Evolutionary conservation across 371 early-diverging fungal genomes (phyloP), one percentile per base, ranked within the genome.

Genomic region (Mucor lusitanicus): DNA sequence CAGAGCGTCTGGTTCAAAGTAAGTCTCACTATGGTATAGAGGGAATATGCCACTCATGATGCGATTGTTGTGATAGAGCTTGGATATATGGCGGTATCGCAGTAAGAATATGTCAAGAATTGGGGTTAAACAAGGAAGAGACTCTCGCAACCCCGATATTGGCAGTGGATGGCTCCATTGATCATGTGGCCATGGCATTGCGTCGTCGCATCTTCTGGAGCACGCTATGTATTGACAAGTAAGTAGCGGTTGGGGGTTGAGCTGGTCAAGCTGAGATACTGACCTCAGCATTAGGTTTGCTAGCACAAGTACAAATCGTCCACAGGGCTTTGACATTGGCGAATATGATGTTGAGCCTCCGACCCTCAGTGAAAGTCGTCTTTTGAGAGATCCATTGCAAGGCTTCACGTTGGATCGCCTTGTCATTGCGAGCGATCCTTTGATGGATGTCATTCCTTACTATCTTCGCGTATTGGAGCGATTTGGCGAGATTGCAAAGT

Each of bases 81-180:
- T 90, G 88, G 88, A 84, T 86, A 69, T 90, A 86, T 72, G 84
- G 81, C 7, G 87, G 88, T 25, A 80, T 89, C 70, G 88, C 90
- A 9, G 80, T 88, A 19, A 82, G 90, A 27, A 81, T 83, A 35
- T 85, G 86, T 37, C 79, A 84, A 57, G 88, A 90, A 54, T 61
- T 90, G 1, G 84, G 85, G 0, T 56, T 90, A 33, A 79, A 88
- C 67, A 83, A 80, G 19, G 87, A 90, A 72, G 85, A 76, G 30
- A 76, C 75, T 0, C 58, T 78, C 13, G 66, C 61, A 32, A 46
- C 65, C 15, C 83, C 80, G 0, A 80, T 83, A 42, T 27, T 69
- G 6, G 57, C 64, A 23, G 48, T 72, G 21, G 75, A 74, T 62
- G 80, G 83, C 3, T 67, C 62, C 3, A 54, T 83, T 6, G 84